Evolutionary conservation across 257 asterid genomes (phyloP).

Genomic region (Solanum etuberosum): DNA sequence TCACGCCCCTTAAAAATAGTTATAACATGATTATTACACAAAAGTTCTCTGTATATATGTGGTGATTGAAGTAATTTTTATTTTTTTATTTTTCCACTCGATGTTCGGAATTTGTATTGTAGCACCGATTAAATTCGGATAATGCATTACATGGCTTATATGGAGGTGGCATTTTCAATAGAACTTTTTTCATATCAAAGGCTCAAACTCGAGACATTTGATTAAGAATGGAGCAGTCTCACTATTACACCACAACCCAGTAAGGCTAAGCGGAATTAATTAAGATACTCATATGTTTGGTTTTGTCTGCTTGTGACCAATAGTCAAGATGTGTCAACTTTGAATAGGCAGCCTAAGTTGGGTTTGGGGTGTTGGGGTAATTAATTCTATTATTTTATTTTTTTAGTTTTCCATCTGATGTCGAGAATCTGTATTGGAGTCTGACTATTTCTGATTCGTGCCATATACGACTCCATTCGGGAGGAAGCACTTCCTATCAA

Average conservation of each 20-base stretch:
- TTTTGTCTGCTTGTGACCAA: background rate
- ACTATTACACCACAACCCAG: no score
- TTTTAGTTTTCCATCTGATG: no score
- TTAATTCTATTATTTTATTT: background rate
- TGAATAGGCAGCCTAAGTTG: background rate
- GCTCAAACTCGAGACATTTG: no score
- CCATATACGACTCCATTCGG: background rate
- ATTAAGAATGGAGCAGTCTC: no score
- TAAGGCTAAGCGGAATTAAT: background rate
- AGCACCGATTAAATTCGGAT: no score
- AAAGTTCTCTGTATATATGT: background rate
- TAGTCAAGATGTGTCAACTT: background rate
- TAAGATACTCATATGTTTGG: background rate
- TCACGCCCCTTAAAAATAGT: no score
- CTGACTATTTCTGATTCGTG: accelerated
- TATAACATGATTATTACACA: no score
- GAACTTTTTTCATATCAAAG: background rate
- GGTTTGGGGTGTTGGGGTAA: background rate
- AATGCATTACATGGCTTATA: no score
- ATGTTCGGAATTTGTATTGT: no score
- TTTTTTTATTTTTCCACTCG: no score
- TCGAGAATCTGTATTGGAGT: no score
- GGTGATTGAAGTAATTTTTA: background rate
- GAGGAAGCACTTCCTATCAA: no score
- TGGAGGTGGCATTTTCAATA: background rate